These are phyloP conservation scores for Bipolaris bicolor DNA, from an alignment of 2,329 filamentous ascomycete species.

Conservation along the genomic window DNA sequence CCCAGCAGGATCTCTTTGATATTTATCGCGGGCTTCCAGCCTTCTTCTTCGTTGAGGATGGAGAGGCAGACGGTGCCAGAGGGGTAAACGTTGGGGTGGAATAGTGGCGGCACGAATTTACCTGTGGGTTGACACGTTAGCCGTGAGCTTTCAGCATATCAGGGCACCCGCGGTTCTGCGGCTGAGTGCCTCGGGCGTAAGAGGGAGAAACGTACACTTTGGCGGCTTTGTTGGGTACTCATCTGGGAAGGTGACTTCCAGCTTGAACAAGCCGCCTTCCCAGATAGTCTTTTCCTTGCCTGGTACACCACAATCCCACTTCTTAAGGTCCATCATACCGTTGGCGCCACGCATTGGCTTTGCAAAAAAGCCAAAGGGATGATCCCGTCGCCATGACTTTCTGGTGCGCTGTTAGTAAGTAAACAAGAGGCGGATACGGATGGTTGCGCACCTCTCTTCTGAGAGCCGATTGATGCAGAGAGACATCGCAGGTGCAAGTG, in stretches of 20 bases:
- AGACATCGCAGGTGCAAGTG: constrained; percentile 65
- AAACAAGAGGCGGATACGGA: not conserved
- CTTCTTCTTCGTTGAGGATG: constrained; percentile 97
- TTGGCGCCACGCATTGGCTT: constrained; percentile 80
- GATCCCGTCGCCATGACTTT: constrained; percentile 95
- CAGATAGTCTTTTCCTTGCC: constrained; percentile 97
- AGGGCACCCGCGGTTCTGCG: too few species aligned
- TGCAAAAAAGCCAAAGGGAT: constrained; percentile 97
- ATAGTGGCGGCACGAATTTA: constrained; percentile 95
- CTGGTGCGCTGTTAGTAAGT: constrained; percentile 54
- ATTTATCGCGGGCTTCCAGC: constrained; percentile 97
- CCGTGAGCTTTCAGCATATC: not conserved
- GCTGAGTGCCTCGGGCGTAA: not conserved
- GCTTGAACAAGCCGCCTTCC: constrained; percentile 97
- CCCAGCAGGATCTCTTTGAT: constrained; percentile 97
- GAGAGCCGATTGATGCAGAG: constrained; percentile 77
- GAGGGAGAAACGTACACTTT: constrained; percentile 73
- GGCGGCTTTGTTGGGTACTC: constrained; percentile 99
- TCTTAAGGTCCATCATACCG: constrained; percentile 87
- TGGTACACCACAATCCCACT: constrained; percentile 95
- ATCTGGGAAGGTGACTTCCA: constrained; percentile 91
- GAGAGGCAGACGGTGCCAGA: constrained; percentile 97
- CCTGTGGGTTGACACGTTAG: constrained; percentile 59
- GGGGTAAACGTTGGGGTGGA: constrained; percentile 98
- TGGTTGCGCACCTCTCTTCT: constrained; percentile 44